Percentiles rank a stretch among this genome's conserved stretches.
Conservation (phyloP, 352 stramenopile species). For the Globisporangium radiosum region DNA sequence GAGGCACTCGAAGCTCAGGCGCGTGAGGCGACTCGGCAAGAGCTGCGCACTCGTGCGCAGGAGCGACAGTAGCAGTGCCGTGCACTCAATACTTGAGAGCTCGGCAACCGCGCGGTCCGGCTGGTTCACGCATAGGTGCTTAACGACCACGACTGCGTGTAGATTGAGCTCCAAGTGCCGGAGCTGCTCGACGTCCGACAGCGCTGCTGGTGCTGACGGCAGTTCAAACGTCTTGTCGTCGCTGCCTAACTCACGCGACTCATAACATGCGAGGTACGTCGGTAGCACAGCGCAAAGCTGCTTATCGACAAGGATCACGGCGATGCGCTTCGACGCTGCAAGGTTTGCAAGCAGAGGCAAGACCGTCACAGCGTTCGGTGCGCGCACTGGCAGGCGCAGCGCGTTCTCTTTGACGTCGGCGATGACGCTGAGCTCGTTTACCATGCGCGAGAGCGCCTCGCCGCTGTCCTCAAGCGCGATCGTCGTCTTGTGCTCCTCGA, state of each 20-base stretch:
- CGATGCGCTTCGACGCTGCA: slow-evolving; percentile 32
- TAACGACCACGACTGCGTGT: slow-evolving; percentile 13
- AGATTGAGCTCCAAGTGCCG: slow-evolving; percentile 16
- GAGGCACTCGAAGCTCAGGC: slow-evolving; percentile 29
- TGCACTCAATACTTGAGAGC: slow-evolving; percentile 37
- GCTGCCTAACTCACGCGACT: background rate
- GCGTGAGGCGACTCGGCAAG: background rate
- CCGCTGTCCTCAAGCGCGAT: slow-evolving; percentile 69
- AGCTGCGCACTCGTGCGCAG: slow-evolving; percentile 19
- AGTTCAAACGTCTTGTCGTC: background rate
- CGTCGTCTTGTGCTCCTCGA: slow-evolving; percentile 74
- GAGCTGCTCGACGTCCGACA: background rate
- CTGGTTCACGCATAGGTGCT: slow-evolving; percentile 26
- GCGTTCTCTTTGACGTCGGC: slow-evolving; percentile 17
- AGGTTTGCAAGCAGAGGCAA: slow-evolving; percentile 36
- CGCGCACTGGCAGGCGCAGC: slow-evolving; percentile 13
- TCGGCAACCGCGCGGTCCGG: slow-evolving; percentile 24
- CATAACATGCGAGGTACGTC: slow-evolving; percentile 25
- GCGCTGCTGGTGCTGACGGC: background rate
- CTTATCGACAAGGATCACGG: slow-evolving; percentile 47
- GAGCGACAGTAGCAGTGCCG: slow-evolving; percentile 26
- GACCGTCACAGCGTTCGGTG: slow-evolving; percentile 36
- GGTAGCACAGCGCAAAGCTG: slow-evolving; percentile 37
- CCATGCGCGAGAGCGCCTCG: slow-evolving; percentile 37
- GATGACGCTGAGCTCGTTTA: slow-evolving; percentile 34